Evolutionary conservation across 106 monocot genomes (phyloP).

Genomic region (Phalaenopsis aphrodite): DNA sequence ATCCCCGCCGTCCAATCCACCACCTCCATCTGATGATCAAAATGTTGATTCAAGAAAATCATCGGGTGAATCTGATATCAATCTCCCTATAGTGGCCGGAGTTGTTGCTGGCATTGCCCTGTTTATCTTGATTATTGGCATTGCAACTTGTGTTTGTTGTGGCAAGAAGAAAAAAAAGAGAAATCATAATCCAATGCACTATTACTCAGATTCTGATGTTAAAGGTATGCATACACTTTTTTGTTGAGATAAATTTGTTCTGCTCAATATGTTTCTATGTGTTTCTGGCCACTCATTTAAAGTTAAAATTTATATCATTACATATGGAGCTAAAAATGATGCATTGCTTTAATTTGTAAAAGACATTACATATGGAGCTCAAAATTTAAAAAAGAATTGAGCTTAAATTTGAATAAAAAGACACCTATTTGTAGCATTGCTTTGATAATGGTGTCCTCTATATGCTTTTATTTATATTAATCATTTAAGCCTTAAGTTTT

Average conservation of each 20-base stretch:
- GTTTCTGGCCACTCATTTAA: too few species aligned
- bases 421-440: too few species aligned
- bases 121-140: constrained; percentile 23
- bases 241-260: background rate
- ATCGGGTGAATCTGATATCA: background rate
- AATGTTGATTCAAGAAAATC: background rate
- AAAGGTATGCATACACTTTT: constrained; percentile 9
- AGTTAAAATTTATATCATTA: too few species aligned
- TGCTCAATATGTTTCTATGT: background rate
- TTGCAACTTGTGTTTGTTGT: constrained; percentile 10
- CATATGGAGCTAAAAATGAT: too few species aligned
- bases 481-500: too few species aligned
- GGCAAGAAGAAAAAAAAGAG: constrained; percentile 26
- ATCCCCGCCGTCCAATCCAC: background rate
- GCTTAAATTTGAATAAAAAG: too few species aligned
- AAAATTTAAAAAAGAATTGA: too few species aligned
- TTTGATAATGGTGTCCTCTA: too few species aligned
- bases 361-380: too few species aligned
- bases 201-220: constrained; percentile 8
- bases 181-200: background rate
- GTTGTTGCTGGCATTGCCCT: constrained; percentile 17
- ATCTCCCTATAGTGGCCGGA: constrained; percentile 20
- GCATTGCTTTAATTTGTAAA: too few species aligned
- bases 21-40: background rate
- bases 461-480: too few species aligned